phyloP scores from a whole-genome alignment of 495 filamentous ascomycete species.

The Aspergillus steynii region DNA sequence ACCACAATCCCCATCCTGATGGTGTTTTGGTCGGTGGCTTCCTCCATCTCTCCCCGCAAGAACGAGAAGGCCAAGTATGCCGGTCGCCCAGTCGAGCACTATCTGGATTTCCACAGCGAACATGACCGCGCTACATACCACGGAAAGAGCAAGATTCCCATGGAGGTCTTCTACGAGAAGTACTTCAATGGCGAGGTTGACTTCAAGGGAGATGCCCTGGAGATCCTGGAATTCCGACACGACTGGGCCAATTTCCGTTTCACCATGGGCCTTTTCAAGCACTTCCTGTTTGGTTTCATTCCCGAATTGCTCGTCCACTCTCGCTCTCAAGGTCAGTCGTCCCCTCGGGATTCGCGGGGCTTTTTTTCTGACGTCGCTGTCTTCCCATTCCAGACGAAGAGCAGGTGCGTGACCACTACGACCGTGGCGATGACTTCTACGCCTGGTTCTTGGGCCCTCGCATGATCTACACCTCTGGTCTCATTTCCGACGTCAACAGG shows the following conservation, averaged over 20 bases:
- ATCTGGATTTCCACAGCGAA: slow-evolving; percentile 61
- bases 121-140: slow-evolving; percentile 56
- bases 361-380: slow-evolving; percentile 10
- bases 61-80: slow-evolving; percentile 64
- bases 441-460: slow-evolving; percentile 72
- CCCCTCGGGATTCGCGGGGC: not conserved
- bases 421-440: slow-evolving; percentile 75
- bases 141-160: slow-evolving; percentile 64
- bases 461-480: slow-evolving; percentile 74
- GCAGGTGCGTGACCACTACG: slow-evolving; percentile 74
- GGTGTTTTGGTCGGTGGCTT: slow-evolving; percentile 59
- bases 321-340: slow-evolving; percentile 60
- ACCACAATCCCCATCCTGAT: slow-evolving; percentile 57
- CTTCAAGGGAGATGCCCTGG: slow-evolving; percentile 64
- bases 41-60: slow-evolving; percentile 57
- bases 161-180: slow-evolving; percentile 68
- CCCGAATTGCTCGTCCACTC: slow-evolving; percentile 70
- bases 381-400: slow-evolving; percentile 59
- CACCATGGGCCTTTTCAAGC: slow-evolving; percentile 63
- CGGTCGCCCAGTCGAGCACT: slow-evolving; percentile 62
- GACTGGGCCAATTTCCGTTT: slow-evolving; percentile 72
- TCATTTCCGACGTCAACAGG: slow-evolving; percentile 64
- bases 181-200: slow-evolving; percentile 64
- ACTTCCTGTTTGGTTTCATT: slow-evolving; percentile 68
- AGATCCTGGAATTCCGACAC: slow-evolving; percentile 63